These are phyloP conservation scores for Galerina marginata DNA, from an alignment of 768 basidiomycete species.

Conservation along the genomic window DNA sequence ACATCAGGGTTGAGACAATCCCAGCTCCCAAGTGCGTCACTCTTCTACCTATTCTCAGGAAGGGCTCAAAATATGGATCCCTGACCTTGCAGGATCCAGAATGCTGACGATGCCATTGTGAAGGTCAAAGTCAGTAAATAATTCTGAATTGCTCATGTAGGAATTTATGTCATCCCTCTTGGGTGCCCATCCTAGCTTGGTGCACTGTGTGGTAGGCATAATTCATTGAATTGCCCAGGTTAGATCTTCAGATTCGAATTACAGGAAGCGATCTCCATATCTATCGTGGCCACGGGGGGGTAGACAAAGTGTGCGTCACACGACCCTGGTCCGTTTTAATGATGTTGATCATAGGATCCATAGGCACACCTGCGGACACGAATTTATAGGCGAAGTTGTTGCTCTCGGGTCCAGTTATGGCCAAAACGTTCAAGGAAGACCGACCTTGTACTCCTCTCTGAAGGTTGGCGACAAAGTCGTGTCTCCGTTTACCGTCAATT, in stretches of 20 bases:
- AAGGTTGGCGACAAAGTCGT: conserved; percentile 79
- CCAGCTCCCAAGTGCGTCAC: conserved; percentile 53
- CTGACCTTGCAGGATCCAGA: conserved; percentile 53
- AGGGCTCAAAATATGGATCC: background rate
- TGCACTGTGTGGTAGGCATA: conserved; percentile 60
- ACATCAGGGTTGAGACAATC: conserved; percentile 71
- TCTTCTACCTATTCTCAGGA: background rate
- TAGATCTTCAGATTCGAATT: conserved; percentile 3
- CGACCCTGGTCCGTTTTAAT: background rate
- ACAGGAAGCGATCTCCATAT: conserved; percentile 74
- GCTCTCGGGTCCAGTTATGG: conserved; percentile 67
- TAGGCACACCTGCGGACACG: conserved; percentile 76
- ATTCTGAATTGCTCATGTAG: background rate
- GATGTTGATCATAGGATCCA: background rate
- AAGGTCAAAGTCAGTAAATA: conserved; percentile 62
- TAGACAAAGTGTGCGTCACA: conserved; percentile 51
- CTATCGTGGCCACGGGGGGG: conserved; percentile 67
- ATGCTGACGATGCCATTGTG: conserved; percentile 80
- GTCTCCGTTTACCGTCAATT: conserved; percentile 81
- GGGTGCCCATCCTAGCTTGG: conserved; percentile 49
- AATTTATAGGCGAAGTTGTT: conserved; percentile 76
- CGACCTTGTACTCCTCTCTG: conserved; percentile 65
- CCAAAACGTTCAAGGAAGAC: conserved; percentile 48
- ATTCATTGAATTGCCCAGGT: background rate
- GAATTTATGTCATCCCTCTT: background rate